Evolutionary conservation across 345 rosid genomes (phyloP).

Genomic region (Psidium friedrichsthalianum): DNA sequence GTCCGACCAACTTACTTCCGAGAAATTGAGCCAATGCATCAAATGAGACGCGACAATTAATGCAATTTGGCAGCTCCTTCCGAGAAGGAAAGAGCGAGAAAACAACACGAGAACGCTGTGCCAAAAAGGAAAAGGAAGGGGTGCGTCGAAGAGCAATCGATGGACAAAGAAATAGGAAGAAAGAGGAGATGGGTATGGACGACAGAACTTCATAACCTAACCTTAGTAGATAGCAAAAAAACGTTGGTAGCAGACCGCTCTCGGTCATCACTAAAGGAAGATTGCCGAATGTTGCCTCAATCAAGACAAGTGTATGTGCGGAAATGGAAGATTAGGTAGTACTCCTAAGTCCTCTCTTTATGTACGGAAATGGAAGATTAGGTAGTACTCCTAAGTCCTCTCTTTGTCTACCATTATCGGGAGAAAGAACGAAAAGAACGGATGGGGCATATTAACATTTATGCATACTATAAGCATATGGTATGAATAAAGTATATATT

Average conservation of each 20-base stretch:
- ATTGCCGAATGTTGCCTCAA: neutral
- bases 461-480: neutral
- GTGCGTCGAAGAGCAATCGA: neutral
- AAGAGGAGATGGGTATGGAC: neutral
- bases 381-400: no score
- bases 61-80: no score
- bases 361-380: no score
- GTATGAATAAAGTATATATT: no score
- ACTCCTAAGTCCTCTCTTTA: no score
- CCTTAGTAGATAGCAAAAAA: neutral
- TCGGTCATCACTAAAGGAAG: neutral
- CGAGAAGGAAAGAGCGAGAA: no score
- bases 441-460: no score
- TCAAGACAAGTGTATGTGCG: neutral
- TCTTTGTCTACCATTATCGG: no score
- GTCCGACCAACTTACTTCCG: neutral
- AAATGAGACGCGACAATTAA: neutral
- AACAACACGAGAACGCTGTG: no score
- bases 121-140: no score
- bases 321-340: neutral
- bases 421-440: no score
- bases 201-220: neutral
- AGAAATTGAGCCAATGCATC: neutral
- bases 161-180: neutral
- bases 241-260: neutral